Evolutionary conservation across 352 stramenopile genomes (phyloP), one percentile per base, ranked within the genome.

Genomic region (Pythium folliculosum): DNA sequence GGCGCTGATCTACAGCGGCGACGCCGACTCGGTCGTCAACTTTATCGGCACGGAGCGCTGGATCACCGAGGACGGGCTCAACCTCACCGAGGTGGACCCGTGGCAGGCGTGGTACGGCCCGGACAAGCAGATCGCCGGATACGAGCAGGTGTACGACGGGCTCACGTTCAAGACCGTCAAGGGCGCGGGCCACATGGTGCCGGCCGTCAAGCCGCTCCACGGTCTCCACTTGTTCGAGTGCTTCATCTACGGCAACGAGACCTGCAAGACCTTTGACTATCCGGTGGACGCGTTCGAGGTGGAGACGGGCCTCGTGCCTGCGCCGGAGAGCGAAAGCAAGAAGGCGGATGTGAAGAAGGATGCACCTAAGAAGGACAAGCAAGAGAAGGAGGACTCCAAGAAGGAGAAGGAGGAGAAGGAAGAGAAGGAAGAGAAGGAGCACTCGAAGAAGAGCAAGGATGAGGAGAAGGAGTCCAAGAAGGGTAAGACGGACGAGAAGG

Each of bases 141-240:
- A 97, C 65, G 80, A 92, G 25, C 79, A 95, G 51, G 80, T 81
- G 37, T 97, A 85, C 51, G 73, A 96, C 22, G 86, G 81, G 19
- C 64, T 97, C 4, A 85, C 75, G 0, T 98, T 95, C 75, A 81
- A 97, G 59, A 98, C 91, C 1, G 90, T 98, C 70, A 93, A 96
- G 51, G 92, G 90, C 27, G 88, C 88, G 2, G 94, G 94, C 5
- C 91, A 97, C 73, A 94, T 97, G 82, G 92, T 91, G 22, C 81
- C 83, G 0, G 78, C 75, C 17, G 81, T 90, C 35, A 78, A 82
- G 59, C 85, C 85, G 54, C 67, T 86, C 10, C 80, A 88, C 23
- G 78, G 77, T n/a, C 75, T 90, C 19, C 61, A 86, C 63, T 72
- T 93, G 40, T 86, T 93, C 32, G 80, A 93, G 54, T 86, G 81